phyloP scores from a whole-genome alignment of 2,329 filamentous ascomycete genomes.

The Coniochaeta prunicola region DNA sequence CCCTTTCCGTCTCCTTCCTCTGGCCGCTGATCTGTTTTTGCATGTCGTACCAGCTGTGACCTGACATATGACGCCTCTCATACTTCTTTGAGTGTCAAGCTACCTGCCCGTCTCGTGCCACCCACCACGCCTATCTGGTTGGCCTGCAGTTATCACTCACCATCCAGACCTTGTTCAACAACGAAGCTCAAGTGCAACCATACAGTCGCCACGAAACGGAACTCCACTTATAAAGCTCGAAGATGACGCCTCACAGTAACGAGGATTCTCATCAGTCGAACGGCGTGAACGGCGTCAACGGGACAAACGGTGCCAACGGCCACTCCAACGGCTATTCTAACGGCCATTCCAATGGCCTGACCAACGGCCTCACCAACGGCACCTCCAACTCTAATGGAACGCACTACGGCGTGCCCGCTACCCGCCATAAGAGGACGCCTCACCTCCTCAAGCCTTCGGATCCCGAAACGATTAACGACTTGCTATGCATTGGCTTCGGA shows the following conservation, averaged over 20 bases:
- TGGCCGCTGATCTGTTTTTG: neutral
- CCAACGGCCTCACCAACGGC: slow-evolving; percentile 3
- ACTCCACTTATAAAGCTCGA: neutral
- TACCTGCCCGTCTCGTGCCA: neutral
- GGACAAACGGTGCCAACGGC: slow-evolving; percentile 4
- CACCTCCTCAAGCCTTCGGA: slow-evolving; percentile 33
- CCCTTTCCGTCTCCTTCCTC: neutral
- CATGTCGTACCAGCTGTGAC: neutral
- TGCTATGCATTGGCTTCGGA: slow-evolving; percentile 88
- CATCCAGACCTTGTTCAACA: neutral
- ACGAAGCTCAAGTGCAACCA: neutral
- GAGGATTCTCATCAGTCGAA: slow-evolving; percentile 6
- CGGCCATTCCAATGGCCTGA: slow-evolving; percentile 4
- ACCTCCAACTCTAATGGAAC: neutral
- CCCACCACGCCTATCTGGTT: neutral
- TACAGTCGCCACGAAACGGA: neutral
- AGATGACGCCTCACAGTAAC: slow-evolving; percentile 3
- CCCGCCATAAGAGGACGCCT: neutral
- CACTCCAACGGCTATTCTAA: slow-evolving; percentile 6
- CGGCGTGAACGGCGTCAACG: neutral
- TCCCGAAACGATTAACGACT: slow-evolving; percentile 64
- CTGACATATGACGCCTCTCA: neutral
- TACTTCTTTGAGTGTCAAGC: neutral
- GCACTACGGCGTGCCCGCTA: slow-evolving; percentile 8
- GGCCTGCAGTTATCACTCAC: neutral